Evolutionary conservation across 768 basidiomycete species (phyloP), one percentile per base, ranked within the genome.

Genomic region (Boletus subparvulus): DNA sequence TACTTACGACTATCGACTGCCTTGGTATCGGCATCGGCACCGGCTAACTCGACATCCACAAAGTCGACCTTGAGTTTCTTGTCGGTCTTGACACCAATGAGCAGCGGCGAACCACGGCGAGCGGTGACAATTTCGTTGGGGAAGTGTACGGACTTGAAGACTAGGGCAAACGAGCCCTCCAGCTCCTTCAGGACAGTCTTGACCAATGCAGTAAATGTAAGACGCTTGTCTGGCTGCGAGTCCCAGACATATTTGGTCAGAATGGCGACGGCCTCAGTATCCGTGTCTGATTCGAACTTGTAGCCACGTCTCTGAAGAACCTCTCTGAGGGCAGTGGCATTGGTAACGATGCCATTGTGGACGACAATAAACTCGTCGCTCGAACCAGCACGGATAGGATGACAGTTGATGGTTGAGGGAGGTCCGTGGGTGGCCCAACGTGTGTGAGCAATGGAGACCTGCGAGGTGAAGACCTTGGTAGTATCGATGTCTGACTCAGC

Each of bases 41-140:
- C 86, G 35, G 90, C 86, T 65, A 98, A 86, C 73, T 98, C 95
- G 54, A 99, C 97, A 75, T 98, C 97, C 46, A 99, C 96, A 65
- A 99, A 98, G 77, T 99, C 97, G 39, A 98, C 96, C 80, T 99
- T 99, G 67, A 99, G 83, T 76, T 98, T 98, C 83, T 97, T 95
- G 72, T 99, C 96, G 17, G 97, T 98, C 87, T 98, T 98, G 70
- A 99, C 96, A 77, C 97, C 97, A 68, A 99, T 85, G 55, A 98
- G 76, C 32, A 99, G 85, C 30, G 97, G 97, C 14, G 96, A 98
- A 64, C 97, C 97, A 67, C 97, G 91, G 65, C 95, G 94, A 55
- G 95, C 94, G 49, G 92, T 91, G 60, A 98, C 95, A 61, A 95
- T 84, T 73, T 98, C 92, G 63, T 96, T 91, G 42, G 97, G 97